phyloP scores from a whole-genome alignment of 176 grass and related monocot species.

The Themeda triandra region DNA sequence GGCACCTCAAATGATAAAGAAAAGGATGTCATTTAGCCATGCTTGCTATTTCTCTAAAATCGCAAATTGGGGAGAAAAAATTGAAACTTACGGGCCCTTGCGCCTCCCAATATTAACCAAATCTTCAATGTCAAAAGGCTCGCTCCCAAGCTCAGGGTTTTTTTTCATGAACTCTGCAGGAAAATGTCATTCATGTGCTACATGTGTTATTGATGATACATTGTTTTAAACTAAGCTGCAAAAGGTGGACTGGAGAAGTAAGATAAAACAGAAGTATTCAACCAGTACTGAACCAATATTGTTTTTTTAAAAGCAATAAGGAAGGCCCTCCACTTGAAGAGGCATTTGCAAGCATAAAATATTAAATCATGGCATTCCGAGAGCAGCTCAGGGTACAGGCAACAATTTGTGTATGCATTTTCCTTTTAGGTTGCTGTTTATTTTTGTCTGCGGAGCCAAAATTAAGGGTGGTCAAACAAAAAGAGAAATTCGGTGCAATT shows the following conservation, averaged over 20 bases:
- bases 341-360: slow-evolving; percentile 10
- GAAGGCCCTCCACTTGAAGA: neutral
- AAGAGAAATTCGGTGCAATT: slow-evolving; percentile 11
- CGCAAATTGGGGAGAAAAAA: slow-evolving; percentile 1
- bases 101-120: slow-evolving; percentile 75
- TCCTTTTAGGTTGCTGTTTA: neutral
- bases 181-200: slow-evolving; percentile 17
- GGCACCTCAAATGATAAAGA: slow-evolving; percentile 58
- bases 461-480: neutral
- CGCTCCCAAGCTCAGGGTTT: slow-evolving; percentile 58
- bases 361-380: neutral
- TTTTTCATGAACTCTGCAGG: slow-evolving; percentile 71
- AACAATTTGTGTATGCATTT: neutral
- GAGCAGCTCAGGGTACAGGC: neutral
- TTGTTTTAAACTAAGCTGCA: neutral
- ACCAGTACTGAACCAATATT: neutral
- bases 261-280: slow-evolving; percentile 15
- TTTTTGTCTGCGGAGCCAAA: slow-evolving; percentile 3
- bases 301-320: neutral
- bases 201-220: slow-evolving; percentile 18
- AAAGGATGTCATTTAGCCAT: neutral
- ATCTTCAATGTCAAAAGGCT: slow-evolving; percentile 99
- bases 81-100: slow-evolving; percentile 72
- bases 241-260: neutral
- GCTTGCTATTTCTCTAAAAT: neutral